Conservation (phyloP, 2,329 filamentous ascomycete genomes). For the Thielaviopsis populi region DNA sequence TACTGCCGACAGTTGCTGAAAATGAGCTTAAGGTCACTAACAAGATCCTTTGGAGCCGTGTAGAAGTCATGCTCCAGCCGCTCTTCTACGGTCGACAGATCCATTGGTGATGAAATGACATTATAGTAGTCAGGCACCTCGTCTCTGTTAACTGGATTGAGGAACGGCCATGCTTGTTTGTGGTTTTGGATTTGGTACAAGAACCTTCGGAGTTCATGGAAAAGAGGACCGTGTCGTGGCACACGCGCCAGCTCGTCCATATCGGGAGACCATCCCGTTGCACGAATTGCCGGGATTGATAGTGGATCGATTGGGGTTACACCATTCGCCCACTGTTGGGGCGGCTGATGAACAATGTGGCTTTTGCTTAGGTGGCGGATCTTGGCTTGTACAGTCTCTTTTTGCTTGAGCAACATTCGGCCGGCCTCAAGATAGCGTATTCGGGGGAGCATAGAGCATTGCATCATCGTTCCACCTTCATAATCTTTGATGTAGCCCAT, state of each 20-base stretch:
- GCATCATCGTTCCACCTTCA: constrained; percentile 97
- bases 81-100: constrained; percentile 85
- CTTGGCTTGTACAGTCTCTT: constrained; percentile 87
- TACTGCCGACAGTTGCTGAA: constrained; percentile 93
- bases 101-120: constrained; percentile 97
- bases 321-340: constrained; percentile 70
- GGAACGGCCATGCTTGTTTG: constrained; percentile 84
- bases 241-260: constrained; percentile 96
- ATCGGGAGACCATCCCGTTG: constrained; percentile 86
- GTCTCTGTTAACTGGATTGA: constrained; percentile 83
- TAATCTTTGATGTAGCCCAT: constrained; percentile 99
- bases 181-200: constrained; percentile 94
- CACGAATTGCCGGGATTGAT: constrained; percentile 73
- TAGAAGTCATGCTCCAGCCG: constrained; percentile 93
- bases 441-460: constrained; percentile 91
- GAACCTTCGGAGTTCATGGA: constrained; percentile 81
- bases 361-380: constrained; percentile 82
- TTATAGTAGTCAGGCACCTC: constrained; percentile 99
- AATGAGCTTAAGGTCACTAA: constrained; percentile 73
- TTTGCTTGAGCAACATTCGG: constrained; percentile 92
- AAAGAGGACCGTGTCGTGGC: constrained; percentile 89
- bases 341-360: constrained; percentile 73
- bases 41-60: constrained; percentile 79
- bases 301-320: constrained; percentile 68
- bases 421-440: constrained; percentile 88